phyloP scores from a whole-genome alignment of 805 yeast genomes.

The Metschnikowia gruessii region DNA sequence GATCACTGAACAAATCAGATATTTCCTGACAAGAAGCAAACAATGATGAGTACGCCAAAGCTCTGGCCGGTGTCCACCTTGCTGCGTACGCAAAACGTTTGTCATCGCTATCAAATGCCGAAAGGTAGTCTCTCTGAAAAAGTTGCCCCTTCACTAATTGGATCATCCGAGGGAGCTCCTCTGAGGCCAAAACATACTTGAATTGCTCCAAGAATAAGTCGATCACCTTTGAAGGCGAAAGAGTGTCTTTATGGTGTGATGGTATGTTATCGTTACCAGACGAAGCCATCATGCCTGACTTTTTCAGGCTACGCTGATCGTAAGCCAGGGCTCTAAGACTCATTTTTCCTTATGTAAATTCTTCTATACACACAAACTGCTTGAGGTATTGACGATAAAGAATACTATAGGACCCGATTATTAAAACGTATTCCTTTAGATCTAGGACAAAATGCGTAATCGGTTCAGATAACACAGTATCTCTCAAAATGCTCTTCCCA shows the following conservation, averaged over 20 bases:
- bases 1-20: slow-evolving; percentile 33
- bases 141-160: slow-evolving; percentile 70
- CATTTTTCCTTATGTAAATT: not conserved
- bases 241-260: slow-evolving; percentile 29
- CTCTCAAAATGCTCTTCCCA: not conserved
- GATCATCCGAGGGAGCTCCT: slow-evolving; percentile 42
- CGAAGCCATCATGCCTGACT: slow-evolving; percentile 2
- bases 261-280: slow-evolving; percentile 29
- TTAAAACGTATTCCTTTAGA: too few relatives aligned
- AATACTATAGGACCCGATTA: not conserved
- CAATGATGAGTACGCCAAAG: slow-evolving; percentile 68
- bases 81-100: slow-evolving; percentile 75
- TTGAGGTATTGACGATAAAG: not conserved
- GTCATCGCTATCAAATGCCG: slow-evolving; percentile 62
- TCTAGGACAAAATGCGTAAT: not conserved
- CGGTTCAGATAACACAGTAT: not conserved
- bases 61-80: slow-evolving; percentile 84
- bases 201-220: slow-evolving; percentile 36
- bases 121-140: slow-evolving; percentile 64
- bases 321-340: slow-evolving; percentile 10
- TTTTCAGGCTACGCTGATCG: slow-evolving; percentile 8
- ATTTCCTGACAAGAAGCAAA: slow-evolving; percentile 51
- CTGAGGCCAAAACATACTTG: slow-evolving; percentile 32
- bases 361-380: not conserved
- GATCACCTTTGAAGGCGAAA: slow-evolving; percentile 36